phyloP scores from a whole-genome alignment of 73 alveolate species.

The Paramecium pentaurelia region DNA sequence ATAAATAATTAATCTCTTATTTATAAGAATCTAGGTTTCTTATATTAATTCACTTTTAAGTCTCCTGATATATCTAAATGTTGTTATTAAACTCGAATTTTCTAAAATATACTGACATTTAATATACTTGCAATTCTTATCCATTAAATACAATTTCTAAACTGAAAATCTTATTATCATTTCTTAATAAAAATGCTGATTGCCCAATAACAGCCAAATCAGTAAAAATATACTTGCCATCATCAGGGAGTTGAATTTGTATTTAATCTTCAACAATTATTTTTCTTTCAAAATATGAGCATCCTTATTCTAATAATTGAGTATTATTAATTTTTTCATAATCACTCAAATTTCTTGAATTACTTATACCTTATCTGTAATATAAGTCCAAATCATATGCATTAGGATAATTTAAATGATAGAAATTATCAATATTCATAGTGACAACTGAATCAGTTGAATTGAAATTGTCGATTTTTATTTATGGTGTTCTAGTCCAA shows the following conservation, averaged over 20 bases:
- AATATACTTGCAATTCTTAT: not conserved
- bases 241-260: not conserved
- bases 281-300: not conserved
- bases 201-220: not conserved
- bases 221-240: not conserved
- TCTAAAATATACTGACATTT: not conserved
- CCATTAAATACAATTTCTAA: not conserved
- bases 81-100: not conserved
- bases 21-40: not conserved
- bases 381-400: not conserved
- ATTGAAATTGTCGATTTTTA: not conserved
- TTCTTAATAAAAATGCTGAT: not conserved
- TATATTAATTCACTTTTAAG: not conserved
- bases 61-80: not conserved
- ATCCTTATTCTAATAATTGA: not conserved
- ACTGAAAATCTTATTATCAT: not conserved
- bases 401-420: not conserved
- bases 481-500: not conserved
- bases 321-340: not conserved
- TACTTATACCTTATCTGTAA: not conserved
- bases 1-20: not conserved
- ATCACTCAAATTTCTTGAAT: not conserved
- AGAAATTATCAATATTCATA: not conserved
- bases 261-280: not conserved
- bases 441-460: not conserved